Conservation (phyloP, 345 rosid genomes). For the Crucihimalaya himalaica region DNA sequence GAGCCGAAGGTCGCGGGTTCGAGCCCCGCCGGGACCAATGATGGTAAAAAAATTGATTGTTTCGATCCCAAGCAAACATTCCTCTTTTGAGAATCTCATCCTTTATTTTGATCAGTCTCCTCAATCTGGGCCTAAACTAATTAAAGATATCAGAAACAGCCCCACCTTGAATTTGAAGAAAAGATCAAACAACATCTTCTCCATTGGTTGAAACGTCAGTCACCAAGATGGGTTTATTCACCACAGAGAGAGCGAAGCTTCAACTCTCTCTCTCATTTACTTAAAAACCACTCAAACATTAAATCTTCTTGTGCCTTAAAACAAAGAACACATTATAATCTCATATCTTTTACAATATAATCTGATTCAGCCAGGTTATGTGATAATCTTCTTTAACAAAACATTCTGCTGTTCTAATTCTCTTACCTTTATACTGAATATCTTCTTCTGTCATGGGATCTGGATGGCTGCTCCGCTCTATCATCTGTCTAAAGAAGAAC, state of each 20-base stretch:
- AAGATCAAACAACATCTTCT: constrained; percentile 28
- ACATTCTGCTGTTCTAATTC: not conserved
- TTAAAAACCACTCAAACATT: constrained; percentile 31
- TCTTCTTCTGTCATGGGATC: constrained; percentile 50
- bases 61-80: not conserved
- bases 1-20: constrained; percentile 98
- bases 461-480: constrained; percentile 55
- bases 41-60: rapidly evolving
- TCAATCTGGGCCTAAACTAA: not conserved
- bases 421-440: not conserved
- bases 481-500: constrained; percentile 42
- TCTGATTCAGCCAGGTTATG: not conserved
- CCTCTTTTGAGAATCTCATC: not conserved
- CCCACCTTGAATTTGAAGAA: constrained; percentile 27
- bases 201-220: constrained; percentile 39
- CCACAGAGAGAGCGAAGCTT: constrained; percentile 40
- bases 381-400: not conserved
- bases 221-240: constrained; percentile 27
- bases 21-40: constrained; percentile 86
- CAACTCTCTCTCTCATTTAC: constrained; percentile 26
- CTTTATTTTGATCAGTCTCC: not conserved
- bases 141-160: not conserved
- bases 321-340: constrained; percentile 20
- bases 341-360: not conserved
- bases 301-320: constrained; percentile 34